Percentiles rank a stretch among this genome's conserved stretches.
Evolutionary conservation across 345 rosid species (phyloP).

Genomic region (Kernera saxatilis): DNA sequence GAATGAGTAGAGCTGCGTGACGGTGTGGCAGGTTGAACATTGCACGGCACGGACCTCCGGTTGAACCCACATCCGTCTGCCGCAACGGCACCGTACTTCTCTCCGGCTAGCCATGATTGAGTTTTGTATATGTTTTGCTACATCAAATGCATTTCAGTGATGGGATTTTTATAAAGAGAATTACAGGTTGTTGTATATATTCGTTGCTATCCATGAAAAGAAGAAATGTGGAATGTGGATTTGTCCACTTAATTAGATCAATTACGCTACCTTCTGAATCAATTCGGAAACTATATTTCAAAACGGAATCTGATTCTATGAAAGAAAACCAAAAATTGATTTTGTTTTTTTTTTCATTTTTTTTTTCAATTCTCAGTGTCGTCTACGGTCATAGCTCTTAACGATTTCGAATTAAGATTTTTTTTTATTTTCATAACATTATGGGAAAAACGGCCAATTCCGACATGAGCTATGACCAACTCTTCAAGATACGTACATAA

Average conservation of each 20-base stretch:
- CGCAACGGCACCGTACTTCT: conserved; percentile 50
- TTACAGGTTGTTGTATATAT: background rate
- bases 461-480: too few species aligned
- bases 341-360: too few species aligned
- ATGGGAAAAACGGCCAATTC: too few species aligned
- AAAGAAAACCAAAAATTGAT: background rate
- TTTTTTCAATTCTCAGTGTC: too few species aligned
- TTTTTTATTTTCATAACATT: too few species aligned
- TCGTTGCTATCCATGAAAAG: background rate
- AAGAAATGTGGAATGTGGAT: background rate
- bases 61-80: conserved; percentile 41
- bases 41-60: conserved; percentile 31
- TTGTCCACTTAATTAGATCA: conserved; percentile 1
- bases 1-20: conserved; percentile 31
- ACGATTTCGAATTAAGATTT: too few species aligned
- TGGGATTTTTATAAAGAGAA: background rate
- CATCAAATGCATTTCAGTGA: background rate
- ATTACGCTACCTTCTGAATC: conserved; percentile 17
- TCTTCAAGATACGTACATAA: too few species aligned
- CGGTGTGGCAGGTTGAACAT: conserved; percentile 41
- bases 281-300: conserved; percentile 1
- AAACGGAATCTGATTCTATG: conserved; percentile 20
- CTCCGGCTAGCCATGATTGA: conserved; percentile 36
- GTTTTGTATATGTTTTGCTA: background rate
- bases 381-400: too few species aligned